These are phyloP conservation scores for Solanum hybrid DNA, from an alignment of 305 asterid species.

Conservation along the genomic window DNA sequence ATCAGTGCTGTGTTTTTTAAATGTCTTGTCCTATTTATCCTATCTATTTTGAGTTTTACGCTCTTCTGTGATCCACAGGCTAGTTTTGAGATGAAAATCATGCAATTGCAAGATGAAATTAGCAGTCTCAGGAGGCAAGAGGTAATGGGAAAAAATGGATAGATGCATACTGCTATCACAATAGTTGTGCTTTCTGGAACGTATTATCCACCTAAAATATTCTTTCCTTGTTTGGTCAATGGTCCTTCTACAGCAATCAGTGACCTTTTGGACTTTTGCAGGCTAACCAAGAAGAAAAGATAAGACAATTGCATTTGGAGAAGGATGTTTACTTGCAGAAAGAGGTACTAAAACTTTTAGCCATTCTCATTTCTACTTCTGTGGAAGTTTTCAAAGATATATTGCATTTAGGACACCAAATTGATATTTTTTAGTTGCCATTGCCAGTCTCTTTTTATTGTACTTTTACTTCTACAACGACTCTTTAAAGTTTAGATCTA, in stretches of 20 bases:
- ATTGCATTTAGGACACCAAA: neutral
- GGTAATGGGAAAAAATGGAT: conserved; percentile 23
- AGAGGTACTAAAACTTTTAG: conserved; percentile 12
- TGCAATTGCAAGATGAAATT: conserved; percentile 39
- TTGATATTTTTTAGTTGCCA: neutral
- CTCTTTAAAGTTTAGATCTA: neutral
- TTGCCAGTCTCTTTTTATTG: neutral
- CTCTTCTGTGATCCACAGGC: conserved; percentile 30
- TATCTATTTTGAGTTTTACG: conserved; percentile 15
- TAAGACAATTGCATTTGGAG: conserved; percentile 13
- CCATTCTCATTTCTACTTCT: neutral
- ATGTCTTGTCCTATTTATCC: conserved; percentile 9
- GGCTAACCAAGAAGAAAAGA: conserved; percentile 18
- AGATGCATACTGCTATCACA: neutral
- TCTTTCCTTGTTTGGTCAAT: neutral
- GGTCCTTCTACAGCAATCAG: neutral
- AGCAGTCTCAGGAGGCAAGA: conserved; percentile 29
- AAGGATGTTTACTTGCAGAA: conserved; percentile 18
- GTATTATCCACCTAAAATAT: neutral
- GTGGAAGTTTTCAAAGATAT: neutral
- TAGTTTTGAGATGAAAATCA: conserved; percentile 35
- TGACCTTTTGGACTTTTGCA: conserved; percentile 2
- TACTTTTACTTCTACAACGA: neutral
- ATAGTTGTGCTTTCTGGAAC: neutral
- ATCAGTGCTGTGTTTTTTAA: neutral